These are phyloP conservation scores for Dendrocalamus sinicus DNA, from an alignment of 176 grass and related monocot genomes.

Conservation along the genomic window DNA sequence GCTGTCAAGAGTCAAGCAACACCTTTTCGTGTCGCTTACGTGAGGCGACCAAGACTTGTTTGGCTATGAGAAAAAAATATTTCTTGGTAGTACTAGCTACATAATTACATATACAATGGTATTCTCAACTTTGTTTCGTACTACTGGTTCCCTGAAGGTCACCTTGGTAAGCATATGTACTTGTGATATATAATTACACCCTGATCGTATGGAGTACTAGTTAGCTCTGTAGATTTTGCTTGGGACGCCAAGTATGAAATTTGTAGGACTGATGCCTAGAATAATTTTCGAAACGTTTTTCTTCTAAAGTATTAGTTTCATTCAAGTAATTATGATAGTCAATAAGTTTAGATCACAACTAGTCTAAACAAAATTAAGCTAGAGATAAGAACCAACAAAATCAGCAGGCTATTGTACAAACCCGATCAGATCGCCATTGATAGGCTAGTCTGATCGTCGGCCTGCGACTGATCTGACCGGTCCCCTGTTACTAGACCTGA, in stretches of 20 bases:
- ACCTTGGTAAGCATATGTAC: background rate
- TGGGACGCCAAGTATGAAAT: background rate
- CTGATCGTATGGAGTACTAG: background rate
- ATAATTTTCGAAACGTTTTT: no score
- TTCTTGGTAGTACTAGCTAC: background rate
- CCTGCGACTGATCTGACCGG: no score
- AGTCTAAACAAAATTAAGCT: no score
- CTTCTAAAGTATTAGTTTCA: no score
- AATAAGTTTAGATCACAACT: no score
- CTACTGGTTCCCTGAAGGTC: background rate
- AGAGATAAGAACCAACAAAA: no score
- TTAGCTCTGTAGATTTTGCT: background rate
- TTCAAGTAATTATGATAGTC: no score
- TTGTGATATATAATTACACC: background rate
- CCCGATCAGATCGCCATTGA: no score
- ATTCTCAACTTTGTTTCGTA: background rate
- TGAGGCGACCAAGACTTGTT: background rate
- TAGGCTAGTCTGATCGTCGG: no score
- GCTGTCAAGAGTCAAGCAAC: slow-evolving; percentile 1
- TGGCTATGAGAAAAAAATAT: background rate
- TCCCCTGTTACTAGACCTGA: no score
- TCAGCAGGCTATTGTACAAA: no score
- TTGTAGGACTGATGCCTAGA: no score
- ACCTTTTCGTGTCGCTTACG: slow-evolving; percentile 20
- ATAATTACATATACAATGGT: background rate